Conservation (phyloP, 2,329 filamentous ascomycete species). For the Allantophomopsis cytisporea region DNA sequence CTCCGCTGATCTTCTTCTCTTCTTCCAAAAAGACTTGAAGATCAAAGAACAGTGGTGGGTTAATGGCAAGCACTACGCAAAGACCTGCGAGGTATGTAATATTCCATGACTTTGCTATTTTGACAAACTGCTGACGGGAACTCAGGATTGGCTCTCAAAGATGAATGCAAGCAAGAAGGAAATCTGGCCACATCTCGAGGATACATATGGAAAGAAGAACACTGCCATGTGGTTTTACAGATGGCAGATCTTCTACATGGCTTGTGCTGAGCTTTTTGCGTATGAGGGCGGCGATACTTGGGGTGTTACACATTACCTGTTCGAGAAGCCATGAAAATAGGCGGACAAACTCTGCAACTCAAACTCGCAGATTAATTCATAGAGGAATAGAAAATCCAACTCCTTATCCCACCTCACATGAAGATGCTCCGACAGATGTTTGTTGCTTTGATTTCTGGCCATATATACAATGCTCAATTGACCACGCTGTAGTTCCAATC, state of each 20-base stretch:
- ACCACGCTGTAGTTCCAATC: too few relatives aligned
- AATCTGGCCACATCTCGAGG: conserved; percentile 49
- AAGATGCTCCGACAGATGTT: too few relatives aligned
- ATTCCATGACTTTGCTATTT: background rate
- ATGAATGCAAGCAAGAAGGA: conserved; percentile 43
- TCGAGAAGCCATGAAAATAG: conserved; percentile 34
- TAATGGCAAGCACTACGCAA: conserved; percentile 52
- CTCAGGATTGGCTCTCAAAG: conserved; percentile 44
- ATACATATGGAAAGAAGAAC: conserved; percentile 50
- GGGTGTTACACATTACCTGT: conserved; percentile 55
- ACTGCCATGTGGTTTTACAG: conserved; percentile 51
- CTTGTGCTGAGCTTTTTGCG: conserved; percentile 56
- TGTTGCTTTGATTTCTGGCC: too few relatives aligned
- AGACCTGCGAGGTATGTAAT: conserved; percentile 47
- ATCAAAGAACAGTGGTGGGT: conserved; percentile 59
- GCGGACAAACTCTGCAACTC: too few relatives aligned
- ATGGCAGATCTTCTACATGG: conserved; percentile 63
- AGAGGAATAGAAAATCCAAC: too few relatives aligned
- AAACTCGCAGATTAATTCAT: too few relatives aligned
- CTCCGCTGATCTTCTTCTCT: conserved; percentile 49
- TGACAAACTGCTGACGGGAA: conserved; percentile 1
- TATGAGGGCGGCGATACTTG: conserved; percentile 52
- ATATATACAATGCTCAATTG: too few relatives aligned
- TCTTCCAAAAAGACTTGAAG: conserved; percentile 48
- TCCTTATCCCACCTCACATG: too few relatives aligned